Evolutionary conservation across 2,329 filamentous ascomycete species (phyloP), one percentile per base, ranked within the genome.

Genomic region (Cytospora piceae): DNA sequence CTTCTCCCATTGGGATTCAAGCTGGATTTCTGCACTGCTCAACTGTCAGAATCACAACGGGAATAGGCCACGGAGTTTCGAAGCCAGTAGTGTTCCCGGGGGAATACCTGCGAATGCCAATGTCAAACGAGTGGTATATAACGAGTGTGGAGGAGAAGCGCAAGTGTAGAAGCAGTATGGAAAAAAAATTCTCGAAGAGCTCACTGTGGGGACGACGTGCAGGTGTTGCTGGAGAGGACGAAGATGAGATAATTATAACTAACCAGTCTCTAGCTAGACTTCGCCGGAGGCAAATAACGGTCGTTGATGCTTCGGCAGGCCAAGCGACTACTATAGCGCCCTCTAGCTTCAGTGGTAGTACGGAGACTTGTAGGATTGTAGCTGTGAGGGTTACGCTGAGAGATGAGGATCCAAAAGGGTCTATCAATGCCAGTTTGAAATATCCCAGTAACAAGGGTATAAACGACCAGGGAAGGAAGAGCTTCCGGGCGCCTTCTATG

Each of bases 1-100:
- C 68, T 63, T 73, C 70, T 68, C 71, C 72, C 72, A 74, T 68
- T 63, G 58, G 51, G 56, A 46, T 46, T 31, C 49, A 52, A 20
- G 22, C 34, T 42, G 56, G 49, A 51, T 46, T 22, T 58, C 31
- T 42, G n/a, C 34, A 39, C 52, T 66, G 57, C 9, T 58, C 11
- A 39, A 46, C 20, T 15, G 60, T 68, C 63, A 68, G 63, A 58
- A 46, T 24, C 37, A 39, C 31, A 37, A 34, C 22, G 53, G 46
- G 29, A 61, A 52, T 6, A 27, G 22, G 20, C 58, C 32, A 34
- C 27, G 32, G 32, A 7, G 24, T n/a, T 22, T 42, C 34, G 9
- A 49, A 31, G 24, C 32, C 61, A 57, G 39, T 20, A 51, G 20
- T 57, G 53, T 31, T 34, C 32, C 27, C 29, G 24, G 31, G 32